These are phyloP conservation scores for Diaporthe vaccinii DNA, from an alignment of 2,329 filamentous ascomycete species.

Conservation along the genomic window DNA sequence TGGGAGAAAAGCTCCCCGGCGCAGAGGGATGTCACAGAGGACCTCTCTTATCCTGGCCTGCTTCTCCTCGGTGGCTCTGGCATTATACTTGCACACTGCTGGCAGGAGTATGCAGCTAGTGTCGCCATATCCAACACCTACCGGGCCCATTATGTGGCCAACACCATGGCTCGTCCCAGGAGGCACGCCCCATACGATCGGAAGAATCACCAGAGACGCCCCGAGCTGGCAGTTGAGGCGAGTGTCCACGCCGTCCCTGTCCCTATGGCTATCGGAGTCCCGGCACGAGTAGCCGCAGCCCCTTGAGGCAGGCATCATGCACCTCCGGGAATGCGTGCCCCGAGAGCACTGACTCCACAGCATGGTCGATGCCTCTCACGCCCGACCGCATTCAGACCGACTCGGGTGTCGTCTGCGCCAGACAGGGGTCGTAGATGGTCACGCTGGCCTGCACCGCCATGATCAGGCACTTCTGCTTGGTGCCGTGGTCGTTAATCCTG, in stretches of 20 bases:
- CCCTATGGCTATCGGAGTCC: background rate
- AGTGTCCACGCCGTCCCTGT: background rate
- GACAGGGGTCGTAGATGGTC: background rate
- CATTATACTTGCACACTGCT: conserved; percentile 69
- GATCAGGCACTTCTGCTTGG: background rate
- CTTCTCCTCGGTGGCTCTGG: conserved; percentile 52
- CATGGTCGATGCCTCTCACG: background rate
- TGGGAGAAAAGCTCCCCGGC: conserved; percentile 47
- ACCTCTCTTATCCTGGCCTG: conserved; percentile 57
- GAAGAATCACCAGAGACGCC: background rate
- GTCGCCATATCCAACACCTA: conserved; percentile 72
- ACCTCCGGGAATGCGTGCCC: background rate
- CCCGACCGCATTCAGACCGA: background rate
- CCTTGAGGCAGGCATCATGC: background rate
- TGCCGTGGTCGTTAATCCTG: background rate
- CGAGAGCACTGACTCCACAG: background rate
- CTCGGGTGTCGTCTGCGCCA: background rate
- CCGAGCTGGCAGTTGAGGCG: background rate
- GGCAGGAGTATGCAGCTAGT: conserved; percentile 70
- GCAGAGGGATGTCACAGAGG: conserved; percentile 54
- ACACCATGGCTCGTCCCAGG: conserved; percentile 64
- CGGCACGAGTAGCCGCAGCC: background rate
- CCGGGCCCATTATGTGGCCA: conserved; percentile 65
- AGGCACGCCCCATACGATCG: background rate
- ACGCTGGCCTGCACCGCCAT: background rate